These are phyloP conservation scores for Leishmania martiniquensis DNA, from an alignment of 208 protist genomes.

Conservation along the genomic window DNA sequence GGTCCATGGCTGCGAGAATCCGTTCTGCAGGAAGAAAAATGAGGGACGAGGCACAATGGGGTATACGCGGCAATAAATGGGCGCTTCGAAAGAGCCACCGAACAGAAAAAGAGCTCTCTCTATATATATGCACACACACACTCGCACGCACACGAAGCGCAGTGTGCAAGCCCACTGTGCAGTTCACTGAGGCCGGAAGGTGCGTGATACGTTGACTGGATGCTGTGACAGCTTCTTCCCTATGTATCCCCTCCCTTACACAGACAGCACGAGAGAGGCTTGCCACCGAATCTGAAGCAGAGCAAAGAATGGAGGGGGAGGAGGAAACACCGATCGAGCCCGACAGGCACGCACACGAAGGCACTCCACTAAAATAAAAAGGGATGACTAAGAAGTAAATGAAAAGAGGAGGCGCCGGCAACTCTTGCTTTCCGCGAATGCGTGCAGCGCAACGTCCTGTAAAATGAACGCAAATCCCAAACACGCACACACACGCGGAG, in stretches of 20 bases:
- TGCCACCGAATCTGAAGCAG: too few species aligned
- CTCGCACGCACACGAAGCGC: not conserved
- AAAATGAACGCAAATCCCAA: not conserved
- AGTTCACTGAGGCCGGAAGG: not conserved
- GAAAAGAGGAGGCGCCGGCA: not conserved
- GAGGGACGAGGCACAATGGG: not conserved
- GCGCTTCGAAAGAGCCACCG: not conserved
- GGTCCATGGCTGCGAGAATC: conserved; percentile 81
- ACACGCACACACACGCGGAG: not conserved
- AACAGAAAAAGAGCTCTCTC: not conserved
- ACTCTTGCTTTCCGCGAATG: not conserved
- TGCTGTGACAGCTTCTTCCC: too few species aligned
- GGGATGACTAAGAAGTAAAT: not conserved
- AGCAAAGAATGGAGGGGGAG: not conserved
- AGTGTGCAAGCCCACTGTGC: not conserved
- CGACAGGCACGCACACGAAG: not conserved
- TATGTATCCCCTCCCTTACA: not conserved
- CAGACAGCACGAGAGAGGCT: not conserved
- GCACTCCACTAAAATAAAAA: not conserved
- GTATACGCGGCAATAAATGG: not conserved
- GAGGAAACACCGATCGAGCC: not conserved
- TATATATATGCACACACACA: not conserved
- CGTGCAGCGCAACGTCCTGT: not conserved
- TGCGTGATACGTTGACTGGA: not conserved
- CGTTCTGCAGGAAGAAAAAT: not conserved